Percentiles rank a stretch among this genome's conserved stretches.
These are phyloP conservation scores for Backusella tuberculispora DNA, from an alignment of 192 early-diverging fungal species.

Conservation along the genomic window DNA sequence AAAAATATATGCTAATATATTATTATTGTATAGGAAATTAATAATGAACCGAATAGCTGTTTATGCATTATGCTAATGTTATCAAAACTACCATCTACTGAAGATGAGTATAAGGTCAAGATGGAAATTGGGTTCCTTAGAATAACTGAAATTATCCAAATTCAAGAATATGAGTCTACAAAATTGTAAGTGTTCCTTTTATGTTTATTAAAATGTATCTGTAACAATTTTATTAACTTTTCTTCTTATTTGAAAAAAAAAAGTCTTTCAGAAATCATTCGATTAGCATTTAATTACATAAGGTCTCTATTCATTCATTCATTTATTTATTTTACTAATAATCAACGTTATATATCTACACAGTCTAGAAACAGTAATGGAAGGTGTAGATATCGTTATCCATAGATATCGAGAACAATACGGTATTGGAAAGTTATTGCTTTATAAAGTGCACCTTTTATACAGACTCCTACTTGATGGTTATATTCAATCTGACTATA, in stretches of 20 bases:
- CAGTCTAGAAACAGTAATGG: neutral
- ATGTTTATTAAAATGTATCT: neutral
- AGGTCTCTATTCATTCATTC: neutral
- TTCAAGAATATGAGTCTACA: neutral
- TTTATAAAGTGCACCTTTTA: neutral
- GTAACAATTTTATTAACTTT: neutral
- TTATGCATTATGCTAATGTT: neutral
- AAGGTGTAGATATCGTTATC: neutral
- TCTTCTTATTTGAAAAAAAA: neutral
- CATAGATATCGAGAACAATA: neutral
- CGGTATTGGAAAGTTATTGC: neutral
- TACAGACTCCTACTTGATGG: neutral
- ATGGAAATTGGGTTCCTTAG: neutral
- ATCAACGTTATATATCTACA: neutral
- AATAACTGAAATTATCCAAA: neutral
- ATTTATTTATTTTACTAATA: neutral
- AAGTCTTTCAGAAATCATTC: neutral
- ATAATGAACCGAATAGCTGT: neutral
- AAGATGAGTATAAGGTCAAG: neutral
- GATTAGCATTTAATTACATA: neutral
- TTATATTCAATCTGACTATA: neutral
- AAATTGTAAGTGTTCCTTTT: neutral
- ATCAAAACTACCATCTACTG: neutral
- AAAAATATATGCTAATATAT: neutral
- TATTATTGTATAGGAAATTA: neutral